Base-by-base conservation (phyloP, 805 yeast genomes). In the Metschnikowia proteae region DNA sequence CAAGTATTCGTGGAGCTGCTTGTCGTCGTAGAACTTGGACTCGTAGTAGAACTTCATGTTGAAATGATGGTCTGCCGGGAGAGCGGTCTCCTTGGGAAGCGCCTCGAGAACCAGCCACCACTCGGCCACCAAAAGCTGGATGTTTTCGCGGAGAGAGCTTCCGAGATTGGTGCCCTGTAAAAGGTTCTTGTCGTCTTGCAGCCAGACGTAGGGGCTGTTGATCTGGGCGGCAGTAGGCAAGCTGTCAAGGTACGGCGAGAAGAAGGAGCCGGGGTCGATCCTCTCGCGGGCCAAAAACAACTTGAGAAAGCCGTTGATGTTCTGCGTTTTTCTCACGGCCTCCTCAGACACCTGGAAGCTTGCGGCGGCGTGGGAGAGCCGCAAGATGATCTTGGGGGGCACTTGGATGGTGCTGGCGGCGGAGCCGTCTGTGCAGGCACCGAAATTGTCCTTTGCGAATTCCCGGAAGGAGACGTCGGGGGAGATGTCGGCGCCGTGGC, bases 151-250 rank as follows among this genome's bases (percentile, higher is more conserved):
- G 31, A 84, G 61, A 1, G 83, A 74, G 38, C 75, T 67, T n/a
- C 76, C 78, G 26, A 88, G 71, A 61, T 89, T 91, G 0, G 96
- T 84, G 0, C 91, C 91, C 38, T 74, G 69, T 8, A 90, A 62
- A 31, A 74, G 60, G 4, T 66, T 62, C 46, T 79, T 70, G 38
- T 84, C 87, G 2, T 66, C 67, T 0, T 72, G 60, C 30, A 67
- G 68, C 89, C 91, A 90, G 54, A 79, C 80, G 46, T 79, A 77
- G 1, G 97, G 96, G 8, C 83, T 71, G n/a, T 75, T 74, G 22
- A 80, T 72, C 5, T 70, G 66, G 1, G 59, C 61, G 8, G 76
- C 67, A 4, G 64, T 57, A 2, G 74, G 78, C 30, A 74, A 64
- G 7, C 65, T 44, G 5, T 51, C 45, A 4, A 74, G 44, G 53